Evolutionary conservation across 352 stramenopile genomes (phyloP), one percentile per base, ranked within the genome.

Genomic region (Globisporangium apiculatum): DNA sequence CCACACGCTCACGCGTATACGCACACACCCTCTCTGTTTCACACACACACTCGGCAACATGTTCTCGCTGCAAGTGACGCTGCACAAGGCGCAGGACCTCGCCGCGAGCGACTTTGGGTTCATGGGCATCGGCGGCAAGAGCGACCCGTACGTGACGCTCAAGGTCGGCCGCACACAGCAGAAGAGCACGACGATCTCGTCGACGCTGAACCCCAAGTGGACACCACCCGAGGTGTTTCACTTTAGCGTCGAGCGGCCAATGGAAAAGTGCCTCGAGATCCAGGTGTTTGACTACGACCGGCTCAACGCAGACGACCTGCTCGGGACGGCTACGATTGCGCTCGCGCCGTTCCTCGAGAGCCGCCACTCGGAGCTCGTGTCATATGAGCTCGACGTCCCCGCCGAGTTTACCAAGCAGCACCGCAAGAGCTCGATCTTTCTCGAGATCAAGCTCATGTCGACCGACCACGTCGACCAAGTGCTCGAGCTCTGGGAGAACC

Each of bases 401-500:
- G 49, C 67, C 4, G 68, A 83, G 55, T 87, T 79, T 24, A 24
- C 18, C 18, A 86, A 82, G 53, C 73, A 84, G 62, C 71, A 82
- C 15, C 67, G 73, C 68, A 85, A 83, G 57, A 75, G 72, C 9
- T 62, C 73, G 46, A 55, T 89, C 31, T 82, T 79, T 37, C 66
- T 89, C 15, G 79, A 87, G 65, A 69, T 89, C 53, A 76, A 73
- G 53, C 54, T 82, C 46, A 75, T 58, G 41, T 68, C 69, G 4
- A 74, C 76, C 24, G 75, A 83, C 43, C 64, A 59, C 36, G 74
- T 84, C 17, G 81, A 89, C 58, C 66, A 80, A 55, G 68, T 87
- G 17, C 69, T 94, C 6, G 82, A 91, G 65, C 72, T 91, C 17
- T 94, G 83, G 82, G 82, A 94, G 69, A 89, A 91, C 67, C 79